These are phyloP conservation scores for Pichia heedii DNA, from an alignment of 805 yeast genomes.

Conservation along the genomic window DNA sequence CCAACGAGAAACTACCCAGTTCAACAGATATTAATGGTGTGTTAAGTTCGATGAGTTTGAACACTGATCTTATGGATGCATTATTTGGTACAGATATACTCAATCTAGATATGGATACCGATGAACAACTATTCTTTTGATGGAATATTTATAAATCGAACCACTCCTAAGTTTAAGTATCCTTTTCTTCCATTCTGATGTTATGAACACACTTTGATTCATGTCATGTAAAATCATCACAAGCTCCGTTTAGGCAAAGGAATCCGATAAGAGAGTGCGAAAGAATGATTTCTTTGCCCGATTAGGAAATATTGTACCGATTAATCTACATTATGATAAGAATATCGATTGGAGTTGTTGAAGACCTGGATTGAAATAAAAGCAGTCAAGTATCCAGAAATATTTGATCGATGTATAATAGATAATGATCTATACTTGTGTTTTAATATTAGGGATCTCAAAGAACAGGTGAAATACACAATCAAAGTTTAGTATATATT, in stretches of 20 bases:
- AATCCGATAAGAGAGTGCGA: not conserved
- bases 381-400: not conserved
- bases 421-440: too few species aligned
- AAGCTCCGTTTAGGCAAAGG: not conserved
- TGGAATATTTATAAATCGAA: too few species aligned
- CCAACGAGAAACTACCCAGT: not conserved
- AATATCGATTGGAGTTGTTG: too few species aligned
- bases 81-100: constrained; percentile 23
- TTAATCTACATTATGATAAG: not conserved
- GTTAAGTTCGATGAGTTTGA: constrained; percentile 20
- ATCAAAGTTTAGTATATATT: too few species aligned
- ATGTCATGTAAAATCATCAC: too few species aligned
- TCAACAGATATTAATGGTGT: constrained; percentile 20
- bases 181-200: too few species aligned
- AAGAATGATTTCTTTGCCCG: constrained; percentile 1
- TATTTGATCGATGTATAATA: too few species aligned
- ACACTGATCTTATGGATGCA: constrained; percentile 27
- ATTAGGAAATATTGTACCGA: constrained; percentile 7
- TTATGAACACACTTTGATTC: too few species aligned
- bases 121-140: not conserved
- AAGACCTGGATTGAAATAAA: not conserved
- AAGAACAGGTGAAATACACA: not conserved
- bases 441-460: too few species aligned
- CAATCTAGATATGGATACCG: not conserved
- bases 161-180: too few species aligned